These are phyloP conservation scores for Fomitopsis pinicola DNA, from an alignment of 1,284 basidiomycete genomes.

Conservation along the genomic window DNA sequence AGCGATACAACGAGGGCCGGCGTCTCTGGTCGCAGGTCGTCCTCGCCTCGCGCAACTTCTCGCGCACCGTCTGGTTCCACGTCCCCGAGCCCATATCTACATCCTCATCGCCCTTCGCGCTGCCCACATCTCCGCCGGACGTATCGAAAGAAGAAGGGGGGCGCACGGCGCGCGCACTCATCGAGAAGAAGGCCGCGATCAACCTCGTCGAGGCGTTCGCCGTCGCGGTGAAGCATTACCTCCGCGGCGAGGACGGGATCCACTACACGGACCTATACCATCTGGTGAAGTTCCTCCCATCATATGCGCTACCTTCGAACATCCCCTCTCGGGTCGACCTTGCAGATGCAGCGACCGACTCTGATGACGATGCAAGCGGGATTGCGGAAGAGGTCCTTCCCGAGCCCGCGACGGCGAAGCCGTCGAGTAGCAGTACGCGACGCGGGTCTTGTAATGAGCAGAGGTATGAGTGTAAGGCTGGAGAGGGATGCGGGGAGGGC, in stretches of 20 bases:
- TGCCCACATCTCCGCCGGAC: too few species aligned
- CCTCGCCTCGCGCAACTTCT: slow-evolving; percentile 51
- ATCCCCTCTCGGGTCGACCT: slow-evolving; percentile 43
- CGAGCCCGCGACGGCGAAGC: too few species aligned
- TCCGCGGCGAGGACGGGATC: slow-evolving; percentile 58
- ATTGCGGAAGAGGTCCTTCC: neutral
- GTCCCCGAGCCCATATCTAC: slow-evolving; percentile 35
- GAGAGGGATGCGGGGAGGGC: slow-evolving; percentile 8
- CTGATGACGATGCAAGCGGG: slow-evolving; percentile 4
- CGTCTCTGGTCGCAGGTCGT: slow-evolving; percentile 68
- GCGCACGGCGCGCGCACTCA: slow-evolving; percentile 42
- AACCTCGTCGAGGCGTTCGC: slow-evolving; percentile 53
- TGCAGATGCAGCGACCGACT: slow-evolving; percentile 13
- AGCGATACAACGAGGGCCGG: slow-evolving; percentile 71
- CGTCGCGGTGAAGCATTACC: slow-evolving; percentile 51
- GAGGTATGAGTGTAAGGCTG: neutral
- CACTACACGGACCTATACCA: slow-evolving; percentile 56
- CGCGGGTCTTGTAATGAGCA: too few species aligned
- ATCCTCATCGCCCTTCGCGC: too few species aligned
- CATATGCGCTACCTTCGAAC: slow-evolving; percentile 55
- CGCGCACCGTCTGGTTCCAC: slow-evolving; percentile 61
- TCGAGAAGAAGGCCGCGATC: slow-evolving; percentile 67
- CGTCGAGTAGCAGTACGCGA: too few species aligned
- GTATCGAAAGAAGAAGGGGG: slow-evolving; percentile 19
- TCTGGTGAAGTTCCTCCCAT: slow-evolving; percentile 64